Evolutionary conservation across 441 rosid genomes (phyloP).

Genomic region (Manihot esculenta): DNA sequence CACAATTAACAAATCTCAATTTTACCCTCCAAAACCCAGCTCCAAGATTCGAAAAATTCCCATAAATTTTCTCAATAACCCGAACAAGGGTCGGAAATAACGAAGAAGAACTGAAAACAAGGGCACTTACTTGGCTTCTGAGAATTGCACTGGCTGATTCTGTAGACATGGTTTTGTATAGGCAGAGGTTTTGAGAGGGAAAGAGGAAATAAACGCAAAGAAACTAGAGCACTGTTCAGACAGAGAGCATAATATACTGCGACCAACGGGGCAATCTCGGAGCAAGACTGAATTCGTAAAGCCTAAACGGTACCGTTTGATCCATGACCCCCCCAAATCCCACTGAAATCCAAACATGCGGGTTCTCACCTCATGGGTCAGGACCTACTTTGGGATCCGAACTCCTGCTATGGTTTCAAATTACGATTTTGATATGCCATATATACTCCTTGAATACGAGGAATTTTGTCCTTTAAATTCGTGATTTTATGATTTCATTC

Average conservation of each 20-base stretch:
- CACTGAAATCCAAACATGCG: neutral
- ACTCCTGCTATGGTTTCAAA: neutral
- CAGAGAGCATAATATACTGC: neutral
- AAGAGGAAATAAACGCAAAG: neutral
- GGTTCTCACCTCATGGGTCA: too few relatives aligned
- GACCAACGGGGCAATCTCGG: neutral
- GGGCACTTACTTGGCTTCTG: slow-evolving; percentile 52
- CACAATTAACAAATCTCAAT: slow-evolving; percentile 8
- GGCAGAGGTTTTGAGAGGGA: neutral
- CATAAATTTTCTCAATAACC: slow-evolving; percentile 8
- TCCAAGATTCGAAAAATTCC: slow-evolving; percentile 14
- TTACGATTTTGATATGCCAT: too few relatives aligned
- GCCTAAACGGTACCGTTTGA: neutral
- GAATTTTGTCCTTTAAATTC: too few relatives aligned
- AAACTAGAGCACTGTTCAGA: neutral
- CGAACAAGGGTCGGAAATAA: neutral
- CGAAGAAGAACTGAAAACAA: neutral
- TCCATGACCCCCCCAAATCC: neutral
- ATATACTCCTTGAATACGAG: too few relatives aligned
- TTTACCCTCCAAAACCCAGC: slow-evolving; percentile 16
- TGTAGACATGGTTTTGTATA: slow-evolving; percentile 44
- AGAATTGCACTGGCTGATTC: slow-evolving; percentile 59
- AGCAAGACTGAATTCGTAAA: neutral
- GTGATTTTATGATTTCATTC: too few relatives aligned
- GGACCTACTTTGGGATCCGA: neutral